phyloP scores from a whole-genome alignment of 805 yeast genomes.

The Tetrapisispora fleetii region DNA sequence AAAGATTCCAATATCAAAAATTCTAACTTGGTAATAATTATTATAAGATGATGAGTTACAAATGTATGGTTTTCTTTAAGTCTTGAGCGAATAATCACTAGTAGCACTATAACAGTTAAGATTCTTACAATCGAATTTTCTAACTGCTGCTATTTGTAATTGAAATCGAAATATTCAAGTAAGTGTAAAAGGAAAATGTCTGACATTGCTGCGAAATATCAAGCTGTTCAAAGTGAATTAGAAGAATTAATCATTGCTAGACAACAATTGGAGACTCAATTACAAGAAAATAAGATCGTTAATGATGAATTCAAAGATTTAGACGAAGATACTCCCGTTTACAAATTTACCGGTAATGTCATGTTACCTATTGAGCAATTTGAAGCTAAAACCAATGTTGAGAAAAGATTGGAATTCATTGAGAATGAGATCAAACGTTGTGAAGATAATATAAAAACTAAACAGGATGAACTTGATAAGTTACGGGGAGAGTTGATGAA shows the following conservation, averaged over 20 bases:
- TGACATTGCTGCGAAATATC: conserved; percentile 24
- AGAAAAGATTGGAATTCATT: conserved; percentile 84
- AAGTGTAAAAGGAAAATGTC: not conserved
- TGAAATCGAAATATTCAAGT: not conserved
- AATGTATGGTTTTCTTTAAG: too few relatives aligned
- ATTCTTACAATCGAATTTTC: too few relatives aligned
- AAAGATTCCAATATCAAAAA: not conserved
- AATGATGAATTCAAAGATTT: conserved; percentile 63
- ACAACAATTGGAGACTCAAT: conserved; percentile 85
- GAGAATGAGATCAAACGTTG: conserved; percentile 66
- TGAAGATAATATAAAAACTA: conserved; percentile 54
- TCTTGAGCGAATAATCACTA: too few relatives aligned
- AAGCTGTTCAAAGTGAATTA: conserved; percentile 37
- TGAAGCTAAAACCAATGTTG: conserved; percentile 79
- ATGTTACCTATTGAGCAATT: conserved; percentile 76
- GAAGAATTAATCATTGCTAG: conserved; percentile 56
- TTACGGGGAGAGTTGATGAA: conserved; percentile 45
- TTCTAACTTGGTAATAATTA: too few relatives aligned
- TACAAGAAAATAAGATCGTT: conserved; percentile 88
- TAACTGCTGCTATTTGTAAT: too few relatives aligned
- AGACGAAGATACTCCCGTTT: conserved; percentile 64
- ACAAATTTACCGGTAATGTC: conserved; percentile 86
- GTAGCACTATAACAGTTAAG: too few relatives aligned
- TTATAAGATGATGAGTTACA: too few relatives aligned
- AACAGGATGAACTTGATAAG: conserved; percentile 47